Evolutionary conservation across 202 grass and related monocot genomes (phyloP), one percentile per base, ranked within the genome.

Genomic region (Dendrocalamus latiflorus): DNA sequence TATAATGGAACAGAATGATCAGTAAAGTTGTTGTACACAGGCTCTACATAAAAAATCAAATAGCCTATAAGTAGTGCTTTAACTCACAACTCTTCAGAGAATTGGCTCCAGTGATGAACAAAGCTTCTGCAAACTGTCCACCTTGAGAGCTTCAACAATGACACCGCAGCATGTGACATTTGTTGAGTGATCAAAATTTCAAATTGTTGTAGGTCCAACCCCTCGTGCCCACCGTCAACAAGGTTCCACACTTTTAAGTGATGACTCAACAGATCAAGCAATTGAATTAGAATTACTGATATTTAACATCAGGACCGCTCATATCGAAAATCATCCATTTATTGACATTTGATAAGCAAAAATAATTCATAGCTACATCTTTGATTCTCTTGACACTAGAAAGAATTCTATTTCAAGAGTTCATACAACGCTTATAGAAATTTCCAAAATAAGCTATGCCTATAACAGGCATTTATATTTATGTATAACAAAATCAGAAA

Each of bases 101-200:
- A 97, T 97, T 34, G 94, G 94, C 72, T 94, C 94, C 9, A 93
- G 76, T 26, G 92, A 93, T 68, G 94, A 97, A 68, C 92, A 97
- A 64, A 94, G 86, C 79, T 90, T 97, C 71, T 93, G 92, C 63
- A 97, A 86, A 67, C 90, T 90, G 69, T 93, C 92, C 79, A 97
- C 60, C 84, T 91, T 94, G 58, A 97, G 84, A 39, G 92, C 92
- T 87, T 97, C 90, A 30, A 94, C 85, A 75, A 98, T 93, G 25
- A 94, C 92, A 86, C 90, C 94, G 92, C 72, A 86, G 78, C 30
- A 33, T 33, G 30, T 33, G 30, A 33, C 30, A 33, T 33, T 33
- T 33, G 30, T 33, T 33, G 30, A 33, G 30, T 33, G 30, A 30
- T 30, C 28, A 30, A 30, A 30, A 3, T 30, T 30, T 30, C 28